Evolutionary conservation across 768 basidiomycete species (phyloP).

Genomic region (Lentinula detonsa): DNA sequence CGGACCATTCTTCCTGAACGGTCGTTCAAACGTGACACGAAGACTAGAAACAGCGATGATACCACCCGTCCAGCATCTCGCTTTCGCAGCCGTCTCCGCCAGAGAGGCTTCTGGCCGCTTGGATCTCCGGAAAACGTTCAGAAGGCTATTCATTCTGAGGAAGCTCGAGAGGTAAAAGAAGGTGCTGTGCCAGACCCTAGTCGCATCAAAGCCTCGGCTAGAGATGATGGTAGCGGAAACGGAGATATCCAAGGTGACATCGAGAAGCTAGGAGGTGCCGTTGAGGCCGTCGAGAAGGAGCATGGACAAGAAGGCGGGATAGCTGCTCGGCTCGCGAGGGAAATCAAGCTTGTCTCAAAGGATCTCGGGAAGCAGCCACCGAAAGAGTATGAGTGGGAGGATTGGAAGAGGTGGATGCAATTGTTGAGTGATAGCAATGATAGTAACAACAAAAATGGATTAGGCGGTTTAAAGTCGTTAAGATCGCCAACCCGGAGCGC

Average conservation of each 20-base stretch:
- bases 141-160: not conserved
- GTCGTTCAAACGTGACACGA: not conserved
- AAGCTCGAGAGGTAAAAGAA: constrained; percentile 2
- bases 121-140: not conserved
- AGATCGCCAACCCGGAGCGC: constrained; percentile 3
- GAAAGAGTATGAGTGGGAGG: constrained; percentile 28
- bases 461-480: not conserved
- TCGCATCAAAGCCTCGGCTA: not conserved
- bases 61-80: not conserved
- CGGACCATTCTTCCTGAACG: constrained; percentile 22
- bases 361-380: constrained; percentile 22
- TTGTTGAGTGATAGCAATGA: constrained; percentile 19
- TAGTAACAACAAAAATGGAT: not conserved
- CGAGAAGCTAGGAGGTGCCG: constrained; percentile 25
- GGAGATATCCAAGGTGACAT: constrained; percentile 16
- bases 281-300: constrained; percentile 25
- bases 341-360: constrained; percentile 22
- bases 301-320: constrained; percentile 19
- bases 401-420: constrained; percentile 27
- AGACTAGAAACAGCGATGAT: not conserved
- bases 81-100: not conserved
- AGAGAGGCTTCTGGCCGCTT: constrained; percentile 1
- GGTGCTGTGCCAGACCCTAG: not conserved
- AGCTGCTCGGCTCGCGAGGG: constrained; percentile 22
- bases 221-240: not conserved